Evolutionary conservation across 1,284 basidiomycete genomes (phyloP).

Genomic region (Irpex sp.): DNA sequence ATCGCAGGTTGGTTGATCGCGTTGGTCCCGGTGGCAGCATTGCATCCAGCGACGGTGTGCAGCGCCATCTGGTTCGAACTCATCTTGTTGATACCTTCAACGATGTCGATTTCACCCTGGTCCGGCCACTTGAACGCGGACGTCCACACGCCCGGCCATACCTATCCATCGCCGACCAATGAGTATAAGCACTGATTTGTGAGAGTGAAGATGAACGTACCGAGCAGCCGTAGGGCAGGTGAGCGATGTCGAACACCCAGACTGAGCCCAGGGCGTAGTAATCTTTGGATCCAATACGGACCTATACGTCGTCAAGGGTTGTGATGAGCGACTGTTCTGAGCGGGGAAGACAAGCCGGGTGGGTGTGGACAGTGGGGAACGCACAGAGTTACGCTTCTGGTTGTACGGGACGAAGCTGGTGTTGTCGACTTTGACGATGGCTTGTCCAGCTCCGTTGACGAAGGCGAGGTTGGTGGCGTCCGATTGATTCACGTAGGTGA

Average conservation of each 20-base stretch:
- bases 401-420: constrained; percentile 53
- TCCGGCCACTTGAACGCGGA: constrained; percentile 45
- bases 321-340: background rate
- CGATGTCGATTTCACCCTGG: constrained; percentile 49
- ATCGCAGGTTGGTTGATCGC: constrained; percentile 32
- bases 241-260: constrained; percentile 16
- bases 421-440: constrained; percentile 74
- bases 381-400: constrained; percentile 67
- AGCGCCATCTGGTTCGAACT: constrained; percentile 39
- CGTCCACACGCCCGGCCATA: constrained; percentile 39
- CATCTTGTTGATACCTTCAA: constrained; percentile 39
- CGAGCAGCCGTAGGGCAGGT: constrained; percentile 20
- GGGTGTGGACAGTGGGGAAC: constrained; percentile 31
- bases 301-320: constrained; percentile 1
- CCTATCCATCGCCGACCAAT: constrained; percentile 1
- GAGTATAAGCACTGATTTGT: background rate
- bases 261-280: constrained; percentile 14
- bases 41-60: constrained; percentile 35
- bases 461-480: constrained; percentile 48
- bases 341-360: background rate
- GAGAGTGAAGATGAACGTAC: constrained; percentile 8
- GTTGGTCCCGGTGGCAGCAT: constrained; percentile 23
- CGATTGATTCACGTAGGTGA: constrained; percentile 40
- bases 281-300: constrained; percentile 15
- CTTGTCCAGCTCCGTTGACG: constrained; percentile 49